phyloP scores from a whole-genome alignment of 2,329 filamentous ascomycete genomes.

The Alternaria angustiovoidea region DNA sequence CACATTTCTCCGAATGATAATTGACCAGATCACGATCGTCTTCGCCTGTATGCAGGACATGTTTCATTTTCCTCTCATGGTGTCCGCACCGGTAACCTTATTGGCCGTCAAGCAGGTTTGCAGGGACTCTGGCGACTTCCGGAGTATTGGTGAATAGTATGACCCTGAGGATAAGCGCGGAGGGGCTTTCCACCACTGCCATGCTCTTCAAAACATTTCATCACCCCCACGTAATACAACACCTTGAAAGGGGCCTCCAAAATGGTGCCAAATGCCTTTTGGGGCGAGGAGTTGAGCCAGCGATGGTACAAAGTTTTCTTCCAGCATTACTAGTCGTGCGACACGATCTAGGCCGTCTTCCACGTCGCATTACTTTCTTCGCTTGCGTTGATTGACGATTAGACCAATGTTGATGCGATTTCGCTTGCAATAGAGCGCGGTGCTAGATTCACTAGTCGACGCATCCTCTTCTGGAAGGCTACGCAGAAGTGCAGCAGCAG shows the following conservation, averaged over 20 bases:
- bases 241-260: neutral
- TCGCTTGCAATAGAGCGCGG: constrained; percentile 3
- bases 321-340: neutral
- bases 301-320: neutral
- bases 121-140: constrained; percentile 17
- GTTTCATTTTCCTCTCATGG: constrained; percentile 28
- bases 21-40: constrained; percentile 24
- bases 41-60: constrained; percentile 29
- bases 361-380: constrained; percentile 4
- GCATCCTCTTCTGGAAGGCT: constrained; percentile 39
- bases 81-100: constrained; percentile 19
- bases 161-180: constrained; percentile 42
- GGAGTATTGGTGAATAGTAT: constrained; percentile 5
- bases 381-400: constrained; percentile 2
- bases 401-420: neutral
- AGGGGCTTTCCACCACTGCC: constrained; percentile 28
- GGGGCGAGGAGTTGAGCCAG: neutral
- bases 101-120: constrained; percentile 29
- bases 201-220: constrained; percentile 7
- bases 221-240: neutral
- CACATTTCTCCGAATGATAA: constrained; percentile 19
- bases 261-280: neutral
- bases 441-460: constrained; percentile 8
- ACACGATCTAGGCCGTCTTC: neutral
- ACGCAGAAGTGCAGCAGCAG: constrained; percentile 27